Evolutionary conservation across 1,284 basidiomycete species (phyloP), one percentile per base, ranked within the genome.

Genomic region (Leccinum huronense): DNA sequence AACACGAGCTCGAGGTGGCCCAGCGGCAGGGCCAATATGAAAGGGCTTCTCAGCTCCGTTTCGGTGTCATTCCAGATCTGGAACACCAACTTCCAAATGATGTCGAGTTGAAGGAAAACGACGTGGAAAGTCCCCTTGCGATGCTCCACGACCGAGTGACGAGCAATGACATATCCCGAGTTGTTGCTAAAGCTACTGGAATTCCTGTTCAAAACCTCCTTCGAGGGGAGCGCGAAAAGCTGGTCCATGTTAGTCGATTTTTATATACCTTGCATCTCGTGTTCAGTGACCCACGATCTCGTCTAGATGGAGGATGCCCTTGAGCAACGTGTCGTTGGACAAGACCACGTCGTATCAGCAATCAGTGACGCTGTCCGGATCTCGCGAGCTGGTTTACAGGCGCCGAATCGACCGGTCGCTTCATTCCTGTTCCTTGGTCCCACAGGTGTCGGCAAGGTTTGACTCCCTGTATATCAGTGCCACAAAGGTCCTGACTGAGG

Each of bases 391-490:
- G 95, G 96, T 1, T 77, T 98, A 10, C 92, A 96, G 74, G 86
- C 90, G 0, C 90, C 93, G 1, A 93, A 90, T 68, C 81, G 94
- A 8, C 95, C 96, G 0, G 87, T 97, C 8, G 94, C 95, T 2
- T 94, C 91, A 0, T 96, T 97, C 85, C 79, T 98, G 57, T 94
- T 98, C 83, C 79, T 96, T 51, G 95, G 90, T 2, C 91, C 93
- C 0, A 97, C 95, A 0, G 95, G 93, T 66, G 90, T 93, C 1
- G 91, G 91, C 31, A 93, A 93, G 79, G 87, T 86, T 66, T 14
- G 78, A 60, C 23, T 48, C 55, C 38, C 16, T 27, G 13, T 31
- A 13, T 6, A 14, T 19, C 4, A 4, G 16, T 53, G 2, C 33
- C 16, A 30, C 60, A 48, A 57, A 54, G 33, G 19, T 51, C 53